Percentiles rank a stretch among this genome's conserved stretches.
Evolutionary conservation across 1,139 yeast genomes (phyloP).

Genomic region (Keqinozyma sinolaborantium): DNA sequence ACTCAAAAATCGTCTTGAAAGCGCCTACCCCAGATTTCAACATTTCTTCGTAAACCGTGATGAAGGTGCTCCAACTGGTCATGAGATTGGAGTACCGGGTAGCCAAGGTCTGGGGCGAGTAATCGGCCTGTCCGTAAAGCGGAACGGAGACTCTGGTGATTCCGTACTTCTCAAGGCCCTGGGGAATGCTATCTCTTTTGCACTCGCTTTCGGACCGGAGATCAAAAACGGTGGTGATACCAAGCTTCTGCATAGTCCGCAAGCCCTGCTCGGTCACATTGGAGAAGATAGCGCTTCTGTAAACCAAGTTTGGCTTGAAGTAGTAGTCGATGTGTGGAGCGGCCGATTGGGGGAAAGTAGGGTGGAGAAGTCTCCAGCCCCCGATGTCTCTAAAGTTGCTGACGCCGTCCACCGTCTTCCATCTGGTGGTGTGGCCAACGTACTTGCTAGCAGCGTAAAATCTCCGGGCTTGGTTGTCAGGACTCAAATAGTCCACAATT

Average conservation of each 20-base stretch:
- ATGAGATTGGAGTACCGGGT: conserved; percentile 52
- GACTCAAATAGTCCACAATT: conserved; percentile 50
- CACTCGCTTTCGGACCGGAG: conserved; percentile 65
- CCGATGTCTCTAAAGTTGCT: conserved; percentile 78
- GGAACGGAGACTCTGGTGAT: conserved; percentile 58
- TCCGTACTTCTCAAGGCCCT: conserved; percentile 33
- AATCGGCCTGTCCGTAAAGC: conserved; percentile 51
- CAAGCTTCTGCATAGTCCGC: conserved; percentile 35
- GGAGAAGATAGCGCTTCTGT: conserved; percentile 62
- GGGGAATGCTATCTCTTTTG: conserved; percentile 44
- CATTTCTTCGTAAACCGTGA: conserved; percentile 60
- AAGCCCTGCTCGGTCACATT: conserved; percentile 47
- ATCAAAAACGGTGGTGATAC: conserved; percentile 61
- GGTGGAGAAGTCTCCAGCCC: conserved; percentile 54
- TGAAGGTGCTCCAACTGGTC: conserved; percentile 63
- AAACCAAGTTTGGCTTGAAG: conserved; percentile 56
- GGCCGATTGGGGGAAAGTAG: conserved; percentile 18
- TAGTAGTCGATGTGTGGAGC: conserved; percentile 19
- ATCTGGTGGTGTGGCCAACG: conserved; percentile 45
- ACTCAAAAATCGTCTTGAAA: conserved; percentile 47
- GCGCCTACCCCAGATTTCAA: conserved; percentile 45
- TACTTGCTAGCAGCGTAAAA: conserved; percentile 37
- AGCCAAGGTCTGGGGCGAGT: conserved; percentile 67
- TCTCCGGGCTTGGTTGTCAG: conserved; percentile 48
- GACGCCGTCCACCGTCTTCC: conserved; percentile 66